Conservation (phyloP, 164 flowering plant species). For the Euptelea pleiosperma region DNA sequence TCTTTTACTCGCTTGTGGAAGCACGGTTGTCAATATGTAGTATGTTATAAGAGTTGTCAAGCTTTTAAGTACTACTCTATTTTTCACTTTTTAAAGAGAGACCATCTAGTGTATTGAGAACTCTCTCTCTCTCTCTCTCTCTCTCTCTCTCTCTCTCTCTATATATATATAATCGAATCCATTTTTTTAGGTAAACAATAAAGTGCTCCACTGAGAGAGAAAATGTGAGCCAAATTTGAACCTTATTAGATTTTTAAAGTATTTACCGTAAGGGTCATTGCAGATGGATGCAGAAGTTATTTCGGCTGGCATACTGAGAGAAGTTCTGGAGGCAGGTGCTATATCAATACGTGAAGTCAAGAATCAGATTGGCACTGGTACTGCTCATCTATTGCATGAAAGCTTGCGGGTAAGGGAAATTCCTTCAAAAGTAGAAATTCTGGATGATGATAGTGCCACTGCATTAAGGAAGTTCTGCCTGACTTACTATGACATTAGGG, state of each 20-base stretch:
- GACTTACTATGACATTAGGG: constrained; percentile 76
- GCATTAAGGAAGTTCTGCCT: constrained; percentile 77
- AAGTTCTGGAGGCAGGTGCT: constrained; percentile 59
- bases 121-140: background rate
- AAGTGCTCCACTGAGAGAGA: background rate
- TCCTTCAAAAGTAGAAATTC: constrained; percentile 49
- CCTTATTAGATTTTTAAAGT: background rate
- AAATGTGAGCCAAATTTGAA: background rate
- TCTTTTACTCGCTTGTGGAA: no score
- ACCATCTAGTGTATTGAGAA: background rate
- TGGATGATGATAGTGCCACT: constrained; percentile 67
- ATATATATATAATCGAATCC: no score
- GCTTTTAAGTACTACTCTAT: background rate
- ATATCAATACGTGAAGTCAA: constrained; percentile 49
- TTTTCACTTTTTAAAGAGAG: background rate
- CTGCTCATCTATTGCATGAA: constrained; percentile 80
- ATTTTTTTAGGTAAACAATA: background rate
- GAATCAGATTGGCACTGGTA: constrained; percentile 52
- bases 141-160: no score
- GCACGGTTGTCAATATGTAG: no score
- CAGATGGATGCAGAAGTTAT: constrained; percentile 98
- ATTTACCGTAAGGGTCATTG: constrained; percentile 19
- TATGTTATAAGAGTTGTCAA: no score
- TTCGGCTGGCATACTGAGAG: constrained; percentile 69
- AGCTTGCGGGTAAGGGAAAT: constrained; percentile 56